A percentile compares a stretch with the other conserved stretches of the same genome.
Conservation (phyloP, 2,329 filamentous ascomycete species). For the Colletotrichum sp. region DNA sequence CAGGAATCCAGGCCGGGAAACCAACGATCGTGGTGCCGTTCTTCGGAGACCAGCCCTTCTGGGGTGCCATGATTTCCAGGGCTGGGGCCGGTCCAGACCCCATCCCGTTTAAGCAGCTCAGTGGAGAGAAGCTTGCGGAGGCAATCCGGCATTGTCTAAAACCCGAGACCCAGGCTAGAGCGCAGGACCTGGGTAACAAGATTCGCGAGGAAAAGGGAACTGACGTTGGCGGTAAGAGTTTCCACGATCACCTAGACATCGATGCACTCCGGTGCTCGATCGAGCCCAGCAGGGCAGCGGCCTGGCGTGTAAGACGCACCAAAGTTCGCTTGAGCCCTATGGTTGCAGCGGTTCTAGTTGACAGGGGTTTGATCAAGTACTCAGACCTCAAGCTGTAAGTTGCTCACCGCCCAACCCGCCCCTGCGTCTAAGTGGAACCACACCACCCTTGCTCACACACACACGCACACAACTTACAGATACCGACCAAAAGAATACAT, state of each 20-base stretch:
- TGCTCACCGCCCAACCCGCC: background rate
- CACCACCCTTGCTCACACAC: background rate
- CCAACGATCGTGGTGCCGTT: constrained; percentile 87
- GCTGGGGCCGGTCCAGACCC: constrained; percentile 76
- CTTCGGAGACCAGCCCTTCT: constrained; percentile 86
- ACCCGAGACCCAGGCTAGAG: constrained; percentile 62
- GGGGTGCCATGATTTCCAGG: constrained; percentile 77
- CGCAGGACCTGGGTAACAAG: constrained; percentile 62
- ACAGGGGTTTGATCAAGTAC: constrained; percentile 68
- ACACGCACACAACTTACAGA: constrained; percentile 31
- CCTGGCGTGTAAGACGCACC: constrained; percentile 76
- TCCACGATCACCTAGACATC: constrained; percentile 73
- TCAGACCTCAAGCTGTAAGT: constrained; percentile 75
- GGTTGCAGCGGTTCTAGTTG: constrained; percentile 72
- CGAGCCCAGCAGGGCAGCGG: constrained; percentile 70
- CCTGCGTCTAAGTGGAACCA: background rate
- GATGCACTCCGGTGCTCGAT: constrained; percentile 74
- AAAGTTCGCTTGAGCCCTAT: constrained; percentile 73
- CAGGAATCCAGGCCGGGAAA: constrained; percentile 80
- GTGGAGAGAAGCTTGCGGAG: constrained; percentile 67
- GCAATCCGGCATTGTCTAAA: constrained; percentile 67
- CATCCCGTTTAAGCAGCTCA: constrained; percentile 72
- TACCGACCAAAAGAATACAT: constrained; percentile 70
- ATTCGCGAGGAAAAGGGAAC: constrained; percentile 72
- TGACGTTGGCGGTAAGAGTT: constrained; percentile 68